These are phyloP conservation scores for Cynanchum wilfordii DNA, from an alignment of 257 asterid species.

Conservation along the genomic window DNA sequence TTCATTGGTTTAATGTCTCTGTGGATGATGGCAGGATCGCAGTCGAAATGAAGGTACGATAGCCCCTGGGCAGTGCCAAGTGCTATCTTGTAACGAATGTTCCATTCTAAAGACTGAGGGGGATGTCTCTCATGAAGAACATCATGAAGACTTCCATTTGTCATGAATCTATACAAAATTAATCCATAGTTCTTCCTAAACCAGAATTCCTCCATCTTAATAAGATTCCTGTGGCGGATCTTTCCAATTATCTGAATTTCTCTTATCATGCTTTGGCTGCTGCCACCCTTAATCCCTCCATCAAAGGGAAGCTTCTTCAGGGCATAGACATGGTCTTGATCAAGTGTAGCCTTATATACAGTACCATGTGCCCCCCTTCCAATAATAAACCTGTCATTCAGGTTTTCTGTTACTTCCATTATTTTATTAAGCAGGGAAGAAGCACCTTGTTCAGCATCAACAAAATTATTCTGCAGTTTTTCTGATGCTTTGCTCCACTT, in stretches of 20 bases:
- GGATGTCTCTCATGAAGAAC: constrained; percentile 46
- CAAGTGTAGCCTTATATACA: constrained; percentile 56
- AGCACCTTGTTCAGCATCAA: constrained; percentile 50
- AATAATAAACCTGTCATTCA: constrained; percentile 44
- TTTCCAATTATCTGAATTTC: constrained; percentile 76
- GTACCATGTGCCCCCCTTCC: constrained; percentile 86
- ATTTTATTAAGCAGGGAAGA: constrained; percentile 63
- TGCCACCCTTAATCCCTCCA: constrained; percentile 36
- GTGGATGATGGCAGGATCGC: constrained; percentile 73
- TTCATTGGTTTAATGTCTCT: constrained; percentile 77
- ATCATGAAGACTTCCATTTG: constrained; percentile 74
- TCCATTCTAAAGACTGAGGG: constrained; percentile 47
- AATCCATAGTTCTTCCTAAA: constrained; percentile 66
- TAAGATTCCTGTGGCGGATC: constrained; percentile 72
- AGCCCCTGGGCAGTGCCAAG: constrained; percentile 73
- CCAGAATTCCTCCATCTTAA: constrained; percentile 70
- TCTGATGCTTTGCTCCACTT: constrained; percentile 22
- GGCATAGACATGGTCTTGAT: constrained; percentile 49
- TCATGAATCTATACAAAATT: constrained; percentile 60
- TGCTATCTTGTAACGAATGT: constrained; percentile 54
- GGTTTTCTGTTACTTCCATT: constrained; percentile 60
- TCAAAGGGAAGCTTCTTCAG: constrained; percentile 53
- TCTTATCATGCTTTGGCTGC: constrained; percentile 49
- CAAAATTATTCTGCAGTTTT: constrained; percentile 15
- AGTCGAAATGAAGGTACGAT: constrained; percentile 73